Conservation (phyloP, 768 basidiomycete species). For the Cystobasidium tubakii region DNA sequence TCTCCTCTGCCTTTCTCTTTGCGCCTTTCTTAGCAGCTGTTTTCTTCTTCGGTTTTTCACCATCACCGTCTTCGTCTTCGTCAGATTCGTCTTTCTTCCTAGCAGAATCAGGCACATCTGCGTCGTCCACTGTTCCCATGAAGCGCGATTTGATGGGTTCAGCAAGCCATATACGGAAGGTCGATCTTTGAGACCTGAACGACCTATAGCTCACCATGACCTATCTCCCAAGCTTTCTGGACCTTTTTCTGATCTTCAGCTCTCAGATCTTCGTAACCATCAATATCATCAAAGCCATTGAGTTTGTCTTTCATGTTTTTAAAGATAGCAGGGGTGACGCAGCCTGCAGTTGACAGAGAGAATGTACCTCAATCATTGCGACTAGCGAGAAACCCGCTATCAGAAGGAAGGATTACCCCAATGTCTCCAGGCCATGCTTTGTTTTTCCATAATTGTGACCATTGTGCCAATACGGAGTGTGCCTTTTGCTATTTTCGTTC, state of each 20-base stretch:
- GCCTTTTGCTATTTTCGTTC: conserved; percentile 68
- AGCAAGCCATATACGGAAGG: too few relatives aligned
- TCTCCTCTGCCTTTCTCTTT: not conserved
- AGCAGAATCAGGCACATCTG: conserved; percentile 24
- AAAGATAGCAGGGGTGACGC: not conserved
- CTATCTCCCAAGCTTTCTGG: conserved; percentile 66
- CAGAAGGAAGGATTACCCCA: not conserved
- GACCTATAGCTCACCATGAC: conserved; percentile 51
- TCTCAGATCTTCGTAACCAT: conserved; percentile 72
- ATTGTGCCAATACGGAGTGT: conserved; percentile 66
- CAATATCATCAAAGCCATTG: not conserved
- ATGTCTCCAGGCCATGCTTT: conserved; percentile 18
- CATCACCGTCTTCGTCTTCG: not conserved
- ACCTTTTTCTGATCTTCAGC: conserved; percentile 68
- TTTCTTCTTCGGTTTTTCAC: not conserved
- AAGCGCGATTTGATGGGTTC: too few relatives aligned
- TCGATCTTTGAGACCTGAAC: too few relatives aligned
- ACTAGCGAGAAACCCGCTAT: not conserved
- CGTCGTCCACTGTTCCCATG: conserved; percentile 17
- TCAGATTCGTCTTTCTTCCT: conserved; percentile 6
- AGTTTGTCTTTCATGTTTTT: conserved; percentile 5
- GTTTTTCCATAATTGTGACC: conserved; percentile 63
- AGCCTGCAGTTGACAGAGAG: not conserved
- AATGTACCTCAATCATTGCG: not conserved
- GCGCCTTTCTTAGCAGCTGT: not conserved